Conservation (phyloP, 306 rosid genomes). For the Rosa chinensis region DNA sequence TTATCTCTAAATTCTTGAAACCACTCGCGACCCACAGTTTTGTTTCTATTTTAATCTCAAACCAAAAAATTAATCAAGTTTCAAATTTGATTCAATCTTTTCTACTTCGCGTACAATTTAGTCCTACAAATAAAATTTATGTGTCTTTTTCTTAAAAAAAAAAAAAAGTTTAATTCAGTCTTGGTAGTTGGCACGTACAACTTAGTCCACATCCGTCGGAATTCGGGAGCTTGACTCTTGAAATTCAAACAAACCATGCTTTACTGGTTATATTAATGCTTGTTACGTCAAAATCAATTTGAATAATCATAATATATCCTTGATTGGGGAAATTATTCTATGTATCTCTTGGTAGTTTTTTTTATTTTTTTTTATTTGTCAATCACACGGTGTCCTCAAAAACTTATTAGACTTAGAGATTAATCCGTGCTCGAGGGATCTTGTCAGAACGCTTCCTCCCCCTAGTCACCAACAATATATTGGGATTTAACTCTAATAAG, state of each 20-base stretch:
- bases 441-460: too few relatives aligned
- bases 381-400: too few relatives aligned
- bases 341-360: neutral
- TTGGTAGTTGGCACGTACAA: neutral
- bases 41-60: neutral
- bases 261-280: neutral
- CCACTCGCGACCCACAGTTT: neutral
- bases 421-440: too few relatives aligned
- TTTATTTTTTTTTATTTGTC: too few relatives aligned
- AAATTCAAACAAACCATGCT: neutral
- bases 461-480: too few relatives aligned
- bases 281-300: neutral
- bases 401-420: too few relatives aligned
- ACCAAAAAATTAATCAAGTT: neutral
- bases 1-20: neutral
- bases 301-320: neutral
- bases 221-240: neutral
- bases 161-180: neutral
- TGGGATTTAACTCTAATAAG: too few relatives aligned
- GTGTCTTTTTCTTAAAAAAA: too few relatives aligned
- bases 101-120: neutral
- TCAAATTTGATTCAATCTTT: neutral
- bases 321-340: neutral
- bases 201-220: neutral
- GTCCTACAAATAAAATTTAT: too few relatives aligned